phyloP scores from a whole-genome alignment of 1,284 basidiomycete genomes.

The Puccinia horiana region DNA sequence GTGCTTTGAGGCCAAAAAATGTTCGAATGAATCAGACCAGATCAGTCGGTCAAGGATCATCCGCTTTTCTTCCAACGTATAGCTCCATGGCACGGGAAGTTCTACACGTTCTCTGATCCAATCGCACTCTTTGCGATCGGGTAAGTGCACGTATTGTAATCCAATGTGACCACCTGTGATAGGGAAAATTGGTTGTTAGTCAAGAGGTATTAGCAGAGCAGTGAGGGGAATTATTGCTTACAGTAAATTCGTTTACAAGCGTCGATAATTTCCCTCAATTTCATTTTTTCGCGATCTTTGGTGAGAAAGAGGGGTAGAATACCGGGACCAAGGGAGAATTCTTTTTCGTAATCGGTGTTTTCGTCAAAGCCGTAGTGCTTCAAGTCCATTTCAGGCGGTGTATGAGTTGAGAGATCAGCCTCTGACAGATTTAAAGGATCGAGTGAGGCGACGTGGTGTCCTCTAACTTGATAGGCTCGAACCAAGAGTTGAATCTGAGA shows the following conservation, averaged over 20 bases:
- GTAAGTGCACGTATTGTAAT: constrained; percentile 96
- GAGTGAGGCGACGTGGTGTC: constrained; percentile 91
- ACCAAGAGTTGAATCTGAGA: constrained; percentile 90
- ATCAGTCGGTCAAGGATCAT: constrained; percentile 98
- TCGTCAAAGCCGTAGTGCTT: constrained; percentile 94
- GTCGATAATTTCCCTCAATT: constrained; percentile 87
- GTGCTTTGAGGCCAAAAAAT: constrained; percentile 97
- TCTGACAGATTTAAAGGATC: constrained; percentile 92
- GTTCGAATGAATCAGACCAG: constrained; percentile 99
- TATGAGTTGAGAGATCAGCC: constrained; percentile 74
- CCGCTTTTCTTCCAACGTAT: constrained; percentile 95
- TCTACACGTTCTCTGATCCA: constrained; percentile 98
- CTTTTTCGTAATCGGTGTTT: constrained; percentile 79
- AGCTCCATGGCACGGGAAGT: constrained; percentile 96
- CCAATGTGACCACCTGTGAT: constrained; percentile 81
- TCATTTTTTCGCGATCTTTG: constrained; percentile 80
- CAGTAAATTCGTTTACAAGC: constrained; percentile 93
- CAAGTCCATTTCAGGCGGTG: constrained; percentile 83
- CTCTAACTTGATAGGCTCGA: constrained; percentile 96
- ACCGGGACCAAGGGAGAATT: constrained; percentile 90
- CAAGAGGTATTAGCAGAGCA: background rate
- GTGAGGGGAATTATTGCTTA: constrained; percentile 60
- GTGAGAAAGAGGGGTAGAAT: constrained; percentile 92
- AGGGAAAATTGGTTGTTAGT: background rate
- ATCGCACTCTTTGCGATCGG: constrained; percentile 97